Evolutionary conservation across 2,329 filamentous ascomycete genomes (phyloP), one percentile per base, ranked within the genome.

Genomic region (Paradendryphiella salina): DNA sequence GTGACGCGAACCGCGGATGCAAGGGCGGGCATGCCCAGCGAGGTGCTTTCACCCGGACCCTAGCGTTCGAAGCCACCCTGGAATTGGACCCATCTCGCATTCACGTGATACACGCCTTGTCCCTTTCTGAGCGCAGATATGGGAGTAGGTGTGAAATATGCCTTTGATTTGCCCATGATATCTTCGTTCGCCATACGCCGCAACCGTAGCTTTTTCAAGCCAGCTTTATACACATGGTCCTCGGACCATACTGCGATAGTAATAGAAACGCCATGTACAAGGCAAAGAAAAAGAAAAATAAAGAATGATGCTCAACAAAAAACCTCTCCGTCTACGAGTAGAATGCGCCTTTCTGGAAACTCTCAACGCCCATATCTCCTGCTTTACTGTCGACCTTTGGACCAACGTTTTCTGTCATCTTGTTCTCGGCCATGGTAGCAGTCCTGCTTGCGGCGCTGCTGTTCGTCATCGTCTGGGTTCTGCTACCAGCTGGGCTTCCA

Each of bases 311-410:
- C 52, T 47, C 34, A 52, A 49, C 35, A 26, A 45, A 39, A n/a
- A 23, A 14, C 21, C 41, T 23, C 21, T 33, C 45, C 17, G 6
- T 45, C 78, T 73, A 85, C 46, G 83, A 85, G 72, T 86, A 85
- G 66, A 88, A 87, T 14, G 82, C 82, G 45, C 84, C 84, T 74
- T 86, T 87, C 70, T 88, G 85, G 70, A 89, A 88, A 65, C 84
- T 87, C 70, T 89, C 85, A 5, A 86, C 79, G 13, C 79, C 79
- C 56, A 87, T 83, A 67, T 88, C 85, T 2, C 82, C 82, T 43
- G 81, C 79, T 68, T 86, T 87, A 26, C 82, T 80, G 47, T 79
- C 77, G 0, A 85, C 66, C 56, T 76, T 74, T 1, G 82, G 81
- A 8, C 39, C 52, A 44, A 73, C 72, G 38, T 67, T 69, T 46